Evolutionary conservation across 2,329 filamentous ascomycete species (phyloP).

Genomic region (Stachybotrys echinatus): DNA sequence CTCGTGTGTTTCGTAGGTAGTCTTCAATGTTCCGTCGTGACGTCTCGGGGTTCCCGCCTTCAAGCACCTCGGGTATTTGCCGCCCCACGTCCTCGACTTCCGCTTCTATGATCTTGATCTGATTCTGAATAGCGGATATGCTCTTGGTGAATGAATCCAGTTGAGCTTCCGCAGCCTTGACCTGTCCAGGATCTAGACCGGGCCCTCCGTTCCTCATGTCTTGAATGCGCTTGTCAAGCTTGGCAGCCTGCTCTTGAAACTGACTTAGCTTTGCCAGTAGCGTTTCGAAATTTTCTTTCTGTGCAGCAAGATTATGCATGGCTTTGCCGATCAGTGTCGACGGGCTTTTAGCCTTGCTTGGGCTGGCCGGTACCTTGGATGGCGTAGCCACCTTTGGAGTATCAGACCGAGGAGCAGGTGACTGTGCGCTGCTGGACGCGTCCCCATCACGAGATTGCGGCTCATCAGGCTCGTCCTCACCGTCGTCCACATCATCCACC

Average conservation of each 20-base stretch:
- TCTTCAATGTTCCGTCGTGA: conserved; percentile 32
- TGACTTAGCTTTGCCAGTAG: conserved; percentile 24
- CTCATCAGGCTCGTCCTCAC: conserved; percentile 14
- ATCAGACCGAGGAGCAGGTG: no score
- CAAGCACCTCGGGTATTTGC: conserved; percentile 15
- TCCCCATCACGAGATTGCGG: conserved; percentile 4
- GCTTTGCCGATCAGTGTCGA: conserved; percentile 4
- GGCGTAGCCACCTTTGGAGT: neutral
- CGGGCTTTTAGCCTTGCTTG: neutral
- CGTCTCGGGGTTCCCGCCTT: conserved; percentile 8
- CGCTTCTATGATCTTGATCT: conserved; percentile 28
- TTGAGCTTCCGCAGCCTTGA: conserved; percentile 16
- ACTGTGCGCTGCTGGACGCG: no score
- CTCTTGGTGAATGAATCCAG: conserved; percentile 22
- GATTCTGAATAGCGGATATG: conserved; percentile 25
- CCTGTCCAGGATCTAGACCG: conserved; percentile 17
- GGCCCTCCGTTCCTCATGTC: conserved; percentile 16
- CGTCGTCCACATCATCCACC: conserved; percentile 18
- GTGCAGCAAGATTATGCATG: conserved; percentile 16
- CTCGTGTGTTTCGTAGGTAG: conserved; percentile 54
- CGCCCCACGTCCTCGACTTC: conserved; percentile 28
- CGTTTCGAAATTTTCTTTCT: conserved; percentile 26
- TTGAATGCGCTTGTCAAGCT: conserved; percentile 23
- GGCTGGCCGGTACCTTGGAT: neutral
- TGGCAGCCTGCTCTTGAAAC: conserved; percentile 22